phyloP scores from a whole-genome alignment of 2,329 filamentous ascomycete genomes.

The Colletotrichum sp. region DNA sequence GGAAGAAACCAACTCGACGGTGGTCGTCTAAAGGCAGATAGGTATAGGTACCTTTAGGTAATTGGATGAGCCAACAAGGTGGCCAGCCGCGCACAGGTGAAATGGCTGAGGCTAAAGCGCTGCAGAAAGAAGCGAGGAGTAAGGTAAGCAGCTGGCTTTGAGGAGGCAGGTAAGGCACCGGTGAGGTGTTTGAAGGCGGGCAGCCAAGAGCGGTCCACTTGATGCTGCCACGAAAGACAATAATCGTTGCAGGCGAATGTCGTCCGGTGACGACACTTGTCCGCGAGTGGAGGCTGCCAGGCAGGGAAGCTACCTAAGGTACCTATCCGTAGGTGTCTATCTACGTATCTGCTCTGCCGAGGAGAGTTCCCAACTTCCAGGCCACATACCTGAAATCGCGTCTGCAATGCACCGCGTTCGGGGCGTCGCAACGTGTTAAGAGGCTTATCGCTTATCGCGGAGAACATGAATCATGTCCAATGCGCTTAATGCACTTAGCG shows the following conservation, averaged over 20 bases:
- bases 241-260: not conserved
- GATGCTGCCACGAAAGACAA: not conserved
- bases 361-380: not conserved
- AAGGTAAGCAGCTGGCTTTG: not conserved
- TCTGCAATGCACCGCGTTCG: not conserved
- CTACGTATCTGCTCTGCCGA: not conserved
- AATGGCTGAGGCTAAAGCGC: not conserved
- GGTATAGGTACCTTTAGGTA: not conserved
- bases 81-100: not conserved
- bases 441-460: not conserved
- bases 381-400: not conserved
- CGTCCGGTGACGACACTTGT: constrained; percentile 14
- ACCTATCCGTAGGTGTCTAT: no score
- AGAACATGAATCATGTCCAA: not conserved
- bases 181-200: not conserved
- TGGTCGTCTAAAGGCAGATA: not conserved
- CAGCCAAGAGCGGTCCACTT: not conserved
- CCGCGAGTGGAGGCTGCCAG: not conserved
- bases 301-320: not conserved
- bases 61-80: not conserved
- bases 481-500: not conserved
- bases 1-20: not conserved
- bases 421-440: not conserved
- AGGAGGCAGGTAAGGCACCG: not conserved
- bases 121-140: not conserved